phyloP scores from a whole-genome alignment of 2,329 filamentous ascomycete genomes.

The Aspergillus aculeatus region DNA sequence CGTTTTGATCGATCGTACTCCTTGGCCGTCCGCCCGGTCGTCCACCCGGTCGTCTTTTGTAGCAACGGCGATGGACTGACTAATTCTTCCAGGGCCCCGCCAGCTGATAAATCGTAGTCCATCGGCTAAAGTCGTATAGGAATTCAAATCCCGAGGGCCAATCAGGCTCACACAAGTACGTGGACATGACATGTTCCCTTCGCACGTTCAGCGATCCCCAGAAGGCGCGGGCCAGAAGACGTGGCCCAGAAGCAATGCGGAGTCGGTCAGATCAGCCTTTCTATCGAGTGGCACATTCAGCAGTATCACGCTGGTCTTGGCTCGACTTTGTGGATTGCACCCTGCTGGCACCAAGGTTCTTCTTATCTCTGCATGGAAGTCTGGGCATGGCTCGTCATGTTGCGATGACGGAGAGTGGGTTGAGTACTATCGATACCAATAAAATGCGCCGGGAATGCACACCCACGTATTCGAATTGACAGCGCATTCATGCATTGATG shows the following conservation, averaged over 20 bases:
- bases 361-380: background rate
- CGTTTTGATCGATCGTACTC: background rate
- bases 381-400: background rate
- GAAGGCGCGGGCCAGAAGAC: background rate
- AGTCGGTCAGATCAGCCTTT: background rate
- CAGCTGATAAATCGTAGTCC: background rate
- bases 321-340: background rate
- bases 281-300: background rate
- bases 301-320: background rate
- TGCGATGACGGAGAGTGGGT: background rate
- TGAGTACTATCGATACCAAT: background rate
- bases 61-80: background rate
- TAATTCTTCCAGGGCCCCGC: background rate
- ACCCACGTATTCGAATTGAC: too few relatives aligned
- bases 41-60: background rate
- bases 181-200: background rate
- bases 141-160: constrained; percentile 1
- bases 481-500: background rate
- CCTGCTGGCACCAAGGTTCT: background rate
- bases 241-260: background rate
- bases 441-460: too few relatives aligned
- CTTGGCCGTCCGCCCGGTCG: background rate
- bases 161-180: background rate
- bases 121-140: background rate
- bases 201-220: background rate